Base-by-base conservation (phyloP, 306 rosid genomes). In the Malus asiatica region DNA sequence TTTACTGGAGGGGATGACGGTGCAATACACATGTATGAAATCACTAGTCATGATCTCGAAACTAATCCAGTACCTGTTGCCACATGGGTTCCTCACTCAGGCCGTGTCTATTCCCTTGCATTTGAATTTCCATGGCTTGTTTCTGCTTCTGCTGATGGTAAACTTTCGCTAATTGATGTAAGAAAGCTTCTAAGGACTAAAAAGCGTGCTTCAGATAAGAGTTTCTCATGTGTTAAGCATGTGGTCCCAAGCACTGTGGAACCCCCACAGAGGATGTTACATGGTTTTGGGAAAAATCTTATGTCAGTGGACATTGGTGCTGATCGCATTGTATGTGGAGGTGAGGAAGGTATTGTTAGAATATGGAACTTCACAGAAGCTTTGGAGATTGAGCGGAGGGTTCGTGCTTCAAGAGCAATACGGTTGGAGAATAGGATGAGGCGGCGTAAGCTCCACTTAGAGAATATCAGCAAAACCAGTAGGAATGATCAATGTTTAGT, bases 71-170 rank as follows among this genome's bases (percentile, higher is more conserved):
- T 75, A 68, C 84, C 75, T 53, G 86, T 89, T 63, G 86, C 93
- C 19, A 78, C 91, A 3, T 95, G 98, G 98, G 79, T 77, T 80
- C 97, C 98, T 80, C 98, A 95, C 81, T 65, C 90, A 1, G 96
- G 95, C 53, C 83, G 96, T 68, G 97, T 95, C 77, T 72, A 87
- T 78, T 90, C 96, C 40, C 93, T 95, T 63, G 92, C 93, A 29
- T 95, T 95, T 76, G 98, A 95, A 86, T 95, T 95, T 84, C 98
- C 98, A 8, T 95, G 98, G 98, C 89, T 92, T 76, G 96, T 92
- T 80, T 95, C 98, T 19, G 91, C 97, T 69, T 89, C 98, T 25
- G 86, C 91, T 68, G 98, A 95, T 58, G 96, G 97, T 38, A 90
- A 90, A 66, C 68, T 92, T 42, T 87, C 98, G 0, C 86, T 95